phyloP scores from a whole-genome alignment of 805 yeast genomes.

The Cyberlindnera meyerae region DNA sequence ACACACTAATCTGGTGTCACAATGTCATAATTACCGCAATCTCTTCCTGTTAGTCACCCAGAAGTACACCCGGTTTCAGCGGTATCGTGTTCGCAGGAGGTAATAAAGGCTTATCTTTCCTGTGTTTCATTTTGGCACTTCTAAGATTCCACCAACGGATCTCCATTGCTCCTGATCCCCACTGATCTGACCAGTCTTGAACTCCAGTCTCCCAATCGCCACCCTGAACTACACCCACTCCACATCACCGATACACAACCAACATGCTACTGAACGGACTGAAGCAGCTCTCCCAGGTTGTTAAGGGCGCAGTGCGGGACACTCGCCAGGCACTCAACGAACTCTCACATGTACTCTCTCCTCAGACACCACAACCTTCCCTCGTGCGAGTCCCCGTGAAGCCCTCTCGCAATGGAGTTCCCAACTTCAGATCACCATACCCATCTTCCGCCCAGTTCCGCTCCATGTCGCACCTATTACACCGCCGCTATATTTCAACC shows the following conservation, averaged over 20 bases:
- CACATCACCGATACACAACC: too few relatives aligned
- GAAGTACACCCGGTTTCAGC: too few relatives aligned
- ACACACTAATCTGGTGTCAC: background rate
- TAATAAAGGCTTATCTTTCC: too few relatives aligned
- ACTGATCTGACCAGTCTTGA: too few relatives aligned
- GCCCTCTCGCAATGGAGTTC: constrained; percentile 6
- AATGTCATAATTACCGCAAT: too few relatives aligned
- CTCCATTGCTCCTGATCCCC: too few relatives aligned
- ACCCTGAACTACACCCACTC: constrained; percentile 1
- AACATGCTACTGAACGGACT: constrained; percentile 31
- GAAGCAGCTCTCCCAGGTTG: constrained; percentile 41
- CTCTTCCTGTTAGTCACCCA: too few relatives aligned
- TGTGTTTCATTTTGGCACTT: too few relatives aligned
- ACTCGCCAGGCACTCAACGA: constrained; percentile 45
- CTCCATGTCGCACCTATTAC: constrained; percentile 10
- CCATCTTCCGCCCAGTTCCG: constrained; percentile 27
- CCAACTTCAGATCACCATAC: constrained; percentile 15
- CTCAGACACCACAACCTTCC: constrained; percentile 33
- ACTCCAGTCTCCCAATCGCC: too few relatives aligned
- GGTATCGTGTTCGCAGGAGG: too few relatives aligned
- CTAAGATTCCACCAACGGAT: too few relatives aligned
- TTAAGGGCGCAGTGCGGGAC: constrained; percentile 43
- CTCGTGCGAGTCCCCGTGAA: constrained; percentile 39
- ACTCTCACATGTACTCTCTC: constrained; percentile 29
- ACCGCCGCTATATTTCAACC: constrained; percentile 4